Evolutionary conservation across 257 asterid species (phyloP).

Genomic region (Solanum neorickii): DNA sequence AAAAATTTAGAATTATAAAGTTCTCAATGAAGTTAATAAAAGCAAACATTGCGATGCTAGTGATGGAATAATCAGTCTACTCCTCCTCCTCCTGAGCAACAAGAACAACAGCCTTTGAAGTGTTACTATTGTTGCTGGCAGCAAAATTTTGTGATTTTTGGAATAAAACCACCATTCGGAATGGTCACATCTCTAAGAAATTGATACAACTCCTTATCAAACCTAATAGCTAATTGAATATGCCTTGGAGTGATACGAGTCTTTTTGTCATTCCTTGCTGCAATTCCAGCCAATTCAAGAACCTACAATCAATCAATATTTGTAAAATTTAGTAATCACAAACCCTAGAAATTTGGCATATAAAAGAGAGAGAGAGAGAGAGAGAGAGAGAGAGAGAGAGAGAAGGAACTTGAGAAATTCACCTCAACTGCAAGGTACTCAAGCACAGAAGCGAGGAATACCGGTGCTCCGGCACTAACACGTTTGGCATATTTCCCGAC

Average conservation of each 20-base stretch:
- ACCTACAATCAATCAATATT: conserved; percentile 21
- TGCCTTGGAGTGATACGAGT: neutral
- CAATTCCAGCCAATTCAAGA: conserved; percentile 6
- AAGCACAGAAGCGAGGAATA: neutral
- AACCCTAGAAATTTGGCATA: neutral
- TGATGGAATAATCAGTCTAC: neutral
- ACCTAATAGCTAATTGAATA: neutral
- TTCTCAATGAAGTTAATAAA: too few relatives aligned
- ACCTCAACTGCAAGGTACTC: conserved; percentile 4
- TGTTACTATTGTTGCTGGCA: neutral
- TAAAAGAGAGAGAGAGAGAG: neutral
- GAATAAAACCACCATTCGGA: neutral
- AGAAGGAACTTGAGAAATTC: neutral
- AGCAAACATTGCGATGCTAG: too few relatives aligned
- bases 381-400: too few relatives aligned
- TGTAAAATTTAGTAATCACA: neutral
- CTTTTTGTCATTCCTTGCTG: neutral
- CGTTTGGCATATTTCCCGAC: neutral
- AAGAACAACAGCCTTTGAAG: neutral
- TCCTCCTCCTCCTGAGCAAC: neutral
- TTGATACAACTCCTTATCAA: neutral
- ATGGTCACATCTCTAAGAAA: neutral
- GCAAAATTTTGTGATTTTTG: neutral
- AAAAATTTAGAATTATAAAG: too few relatives aligned
- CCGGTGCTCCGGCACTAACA: neutral